Conservation (phyloP, 164 flowering plant species). For the Akebia trifoliata region DNA sequence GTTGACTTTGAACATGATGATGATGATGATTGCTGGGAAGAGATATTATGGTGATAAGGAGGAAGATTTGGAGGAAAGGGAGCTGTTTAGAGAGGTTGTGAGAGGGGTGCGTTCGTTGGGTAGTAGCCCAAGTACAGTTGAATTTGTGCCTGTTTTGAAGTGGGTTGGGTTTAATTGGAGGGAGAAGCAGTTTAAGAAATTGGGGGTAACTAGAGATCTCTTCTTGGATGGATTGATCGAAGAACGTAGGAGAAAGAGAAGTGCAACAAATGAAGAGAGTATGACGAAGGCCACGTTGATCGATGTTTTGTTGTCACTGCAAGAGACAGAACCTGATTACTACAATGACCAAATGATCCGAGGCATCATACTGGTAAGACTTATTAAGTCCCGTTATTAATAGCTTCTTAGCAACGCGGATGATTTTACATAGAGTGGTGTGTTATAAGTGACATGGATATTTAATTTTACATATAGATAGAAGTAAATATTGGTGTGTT, state of each 20-base stretch:
- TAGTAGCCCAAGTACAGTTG: slow-evolving; percentile 10
- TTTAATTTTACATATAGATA: too few relatives aligned
- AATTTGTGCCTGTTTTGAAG: slow-evolving; percentile 22
- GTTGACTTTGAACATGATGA: slow-evolving; percentile 23
- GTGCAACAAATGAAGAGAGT: neutral
- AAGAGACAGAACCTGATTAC: slow-evolving; percentile 29
- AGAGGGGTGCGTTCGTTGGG: slow-evolving; percentile 5
- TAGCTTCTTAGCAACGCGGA: too few relatives aligned
- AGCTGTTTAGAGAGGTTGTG: slow-evolving; percentile 13
- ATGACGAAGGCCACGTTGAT: slow-evolving; percentile 10
- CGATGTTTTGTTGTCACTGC: slow-evolving; percentile 25
- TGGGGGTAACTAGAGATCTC: neutral
- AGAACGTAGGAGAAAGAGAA: neutral
- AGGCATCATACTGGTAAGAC: slow-evolving; percentile 37
- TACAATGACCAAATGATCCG: slow-evolving; percentile 40
- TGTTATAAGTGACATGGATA: too few relatives aligned
- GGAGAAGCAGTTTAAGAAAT: neutral
- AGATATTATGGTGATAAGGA: slow-evolving; percentile 22
- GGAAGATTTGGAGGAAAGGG: slow-evolving; percentile 12
- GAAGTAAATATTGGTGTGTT: too few relatives aligned
- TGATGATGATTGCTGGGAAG: slow-evolving; percentile 35
- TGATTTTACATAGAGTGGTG: too few relatives aligned
- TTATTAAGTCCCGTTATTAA: neutral
- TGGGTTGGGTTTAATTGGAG: slow-evolving; percentile 8
- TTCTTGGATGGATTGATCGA: slow-evolving; percentile 10